phyloP scores from a whole-genome alignment of 805 yeast species.

The Candida arabinofermentans region DNA sequence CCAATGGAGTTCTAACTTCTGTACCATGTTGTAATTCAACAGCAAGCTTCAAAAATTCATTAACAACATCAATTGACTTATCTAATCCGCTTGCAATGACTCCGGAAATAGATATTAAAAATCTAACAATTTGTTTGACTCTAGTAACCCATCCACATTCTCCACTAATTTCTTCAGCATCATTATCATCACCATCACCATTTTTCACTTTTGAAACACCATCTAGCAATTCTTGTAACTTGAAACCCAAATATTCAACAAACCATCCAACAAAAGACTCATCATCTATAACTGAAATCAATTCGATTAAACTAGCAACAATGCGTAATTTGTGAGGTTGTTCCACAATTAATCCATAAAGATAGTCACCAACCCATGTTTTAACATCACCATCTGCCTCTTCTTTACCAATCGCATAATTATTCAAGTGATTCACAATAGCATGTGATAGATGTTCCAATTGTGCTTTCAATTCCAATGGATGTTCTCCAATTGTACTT shows the following conservation, averaged over 20 bases:
- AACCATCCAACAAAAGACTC: constrained; percentile 60
- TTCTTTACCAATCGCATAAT: constrained; percentile 33
- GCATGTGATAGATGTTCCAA: constrained; percentile 44
- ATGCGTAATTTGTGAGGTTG: constrained; percentile 87
- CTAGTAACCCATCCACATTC: constrained; percentile 64
- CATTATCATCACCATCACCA: constrained; percentile 20
- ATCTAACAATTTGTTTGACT: constrained; percentile 66
- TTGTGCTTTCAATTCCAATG: background rate
- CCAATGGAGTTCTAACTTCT: constrained; percentile 48
- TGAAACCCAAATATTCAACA: constrained; percentile 63
- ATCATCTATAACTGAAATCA: constrained; percentile 60
- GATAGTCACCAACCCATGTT: constrained; percentile 53
- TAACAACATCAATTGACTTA: constrained; percentile 38
- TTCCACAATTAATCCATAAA: constrained; percentile 69
- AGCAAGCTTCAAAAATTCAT: constrained; percentile 51
- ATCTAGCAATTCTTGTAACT: constrained; percentile 54
- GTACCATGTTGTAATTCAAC: constrained; percentile 47
- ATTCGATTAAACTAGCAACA: constrained; percentile 62
- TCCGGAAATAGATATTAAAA: constrained; percentile 62
- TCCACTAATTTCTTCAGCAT: no score
- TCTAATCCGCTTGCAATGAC: constrained; percentile 47
- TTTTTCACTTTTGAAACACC: constrained; percentile 11
- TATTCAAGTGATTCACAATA: constrained; percentile 58
- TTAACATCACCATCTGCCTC: constrained; percentile 56
- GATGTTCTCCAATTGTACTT: background rate